Conservation (phyloP, 2,329 filamentous ascomycete species). For the Exophiala oligosperma region DNA sequence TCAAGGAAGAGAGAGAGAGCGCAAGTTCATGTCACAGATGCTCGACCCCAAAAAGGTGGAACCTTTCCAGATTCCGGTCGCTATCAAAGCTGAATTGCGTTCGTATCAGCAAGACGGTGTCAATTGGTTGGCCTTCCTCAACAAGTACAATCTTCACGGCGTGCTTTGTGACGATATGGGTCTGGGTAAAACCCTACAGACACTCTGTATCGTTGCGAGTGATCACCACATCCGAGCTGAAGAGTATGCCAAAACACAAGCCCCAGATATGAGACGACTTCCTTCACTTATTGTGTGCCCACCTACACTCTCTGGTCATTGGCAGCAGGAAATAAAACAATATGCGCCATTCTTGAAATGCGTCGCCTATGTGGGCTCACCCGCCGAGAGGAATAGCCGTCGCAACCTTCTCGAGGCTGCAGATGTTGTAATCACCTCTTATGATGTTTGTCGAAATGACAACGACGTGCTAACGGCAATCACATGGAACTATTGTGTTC, state of each 20-base stretch:
- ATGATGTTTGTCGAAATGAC: slow-evolving; percentile 96
- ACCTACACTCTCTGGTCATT: slow-evolving; percentile 93
- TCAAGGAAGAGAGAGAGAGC: slow-evolving; percentile 86
- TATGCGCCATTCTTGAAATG: slow-evolving; percentile 93
- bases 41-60: slow-evolving; percentile 97
- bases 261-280: slow-evolving; percentile 73
- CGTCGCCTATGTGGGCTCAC: slow-evolving; percentile 87
- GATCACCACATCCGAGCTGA: slow-evolving; percentile 93
- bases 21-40: slow-evolving; percentile 95
- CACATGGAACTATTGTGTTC: slow-evolving; percentile 95
- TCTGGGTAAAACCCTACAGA: slow-evolving; percentile 95
- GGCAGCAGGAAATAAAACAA: slow-evolving; percentile 95
- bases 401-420: slow-evolving; percentile 70
- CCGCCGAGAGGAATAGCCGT: slow-evolving; percentile 72
- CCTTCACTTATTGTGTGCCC: slow-evolving; percentile 95
- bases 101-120: slow-evolving; percentile 98
- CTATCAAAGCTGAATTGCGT: slow-evolving; percentile 93
- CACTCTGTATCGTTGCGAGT: slow-evolving; percentile 95
- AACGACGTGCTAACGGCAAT: slow-evolving; percentile 78
- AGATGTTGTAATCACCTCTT: slow-evolving; percentile 95
- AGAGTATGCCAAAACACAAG: slow-evolving; percentile 80
- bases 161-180: slow-evolving; percentile 99
- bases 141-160: slow-evolving; percentile 95
- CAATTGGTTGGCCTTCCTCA: slow-evolving; percentile 97
- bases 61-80: slow-evolving; percentile 86